Evolutionary conservation across 164 flowering plant species (phyloP).

Genomic region (Dillenia turbinata): DNA sequence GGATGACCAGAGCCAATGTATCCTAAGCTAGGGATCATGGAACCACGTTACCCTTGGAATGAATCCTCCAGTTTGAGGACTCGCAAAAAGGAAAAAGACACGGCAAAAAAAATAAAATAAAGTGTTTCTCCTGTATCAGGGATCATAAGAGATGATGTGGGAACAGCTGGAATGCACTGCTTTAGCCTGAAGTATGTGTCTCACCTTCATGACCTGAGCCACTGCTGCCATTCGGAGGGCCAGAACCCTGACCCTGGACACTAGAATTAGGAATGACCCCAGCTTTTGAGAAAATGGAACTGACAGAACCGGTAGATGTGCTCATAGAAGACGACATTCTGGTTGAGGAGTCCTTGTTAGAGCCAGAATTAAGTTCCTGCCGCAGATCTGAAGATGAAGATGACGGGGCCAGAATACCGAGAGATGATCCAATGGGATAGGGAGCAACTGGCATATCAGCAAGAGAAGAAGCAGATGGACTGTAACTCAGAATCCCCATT

Average conservation of each 20-base stretch:
- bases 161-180: constrained; percentile 10
- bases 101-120: constrained; percentile 6
- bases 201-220: constrained; percentile 26
- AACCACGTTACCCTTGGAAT: constrained; percentile 3
- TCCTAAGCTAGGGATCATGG: constrained; percentile 23
- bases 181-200: constrained; percentile 31
- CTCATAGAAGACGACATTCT: constrained; percentile 53
- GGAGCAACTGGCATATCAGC: constrained; percentile 96
- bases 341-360: constrained; percentile 44
- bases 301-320: constrained; percentile 52
- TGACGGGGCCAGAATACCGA: constrained; percentile 78
- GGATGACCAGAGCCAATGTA: constrained; percentile 15
- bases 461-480: constrained; percentile 96
- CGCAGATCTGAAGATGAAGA: constrained; percentile 82
- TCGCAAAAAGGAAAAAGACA: constrained; percentile 6
- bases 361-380: constrained; percentile 45
- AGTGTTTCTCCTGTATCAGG: not conserved
- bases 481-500: constrained; percentile 66
- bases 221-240: constrained; percentile 31
- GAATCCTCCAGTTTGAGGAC: constrained; percentile 1
- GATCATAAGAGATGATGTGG: constrained; percentile 13
- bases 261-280: constrained; percentile 35
- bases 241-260: constrained; percentile 38
- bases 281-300: constrained; percentile 51
- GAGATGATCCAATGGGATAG: constrained; percentile 76